Evolutionary conservation across 2,329 filamentous ascomycete species (phyloP).

Genomic region (Fusarium sp.): DNA sequence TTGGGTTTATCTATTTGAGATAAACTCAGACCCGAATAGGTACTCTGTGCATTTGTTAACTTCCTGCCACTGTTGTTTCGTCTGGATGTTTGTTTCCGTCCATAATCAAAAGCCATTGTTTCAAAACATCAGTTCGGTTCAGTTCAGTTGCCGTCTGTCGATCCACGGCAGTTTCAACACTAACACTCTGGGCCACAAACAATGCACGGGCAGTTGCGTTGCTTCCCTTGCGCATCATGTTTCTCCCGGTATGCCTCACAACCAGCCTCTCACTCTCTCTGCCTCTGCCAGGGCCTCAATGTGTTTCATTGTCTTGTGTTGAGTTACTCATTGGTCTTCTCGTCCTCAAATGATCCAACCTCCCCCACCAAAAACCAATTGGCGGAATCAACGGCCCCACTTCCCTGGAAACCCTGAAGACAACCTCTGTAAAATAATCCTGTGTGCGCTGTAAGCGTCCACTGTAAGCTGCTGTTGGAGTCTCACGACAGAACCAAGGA

Average conservation of each 20-base stretch:
- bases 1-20: constrained; percentile 6
- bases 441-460: constrained; percentile 25
- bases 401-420: constrained; percentile 21
- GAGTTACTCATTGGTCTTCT: neutral
- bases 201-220: constrained; percentile 10
- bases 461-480: constrained; percentile 24
- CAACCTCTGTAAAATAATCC: constrained; percentile 9
- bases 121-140: neutral
- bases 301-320: constrained; percentile 12
- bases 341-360: constrained; percentile 1
- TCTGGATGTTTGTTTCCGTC: neutral
- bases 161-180: constrained; percentile 28
- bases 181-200: constrained; percentile 20
- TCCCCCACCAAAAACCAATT: constrained; percentile 7
- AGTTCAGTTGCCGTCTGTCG: constrained; percentile 14
- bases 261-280: constrained; percentile 16
- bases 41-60: neutral
- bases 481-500: constrained; percentile 26
- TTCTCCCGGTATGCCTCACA: constrained; percentile 17
- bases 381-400: constrained; percentile 15
- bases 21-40: neutral
- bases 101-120: constrained; percentile 14
- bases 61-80: constrained; percentile 11
- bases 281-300: neutral
- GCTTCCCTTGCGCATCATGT: constrained; percentile 19